Evolutionary conservation across 2,329 filamentous ascomycete genomes (phyloP).

Genomic region (Penicillium sp.): DNA sequence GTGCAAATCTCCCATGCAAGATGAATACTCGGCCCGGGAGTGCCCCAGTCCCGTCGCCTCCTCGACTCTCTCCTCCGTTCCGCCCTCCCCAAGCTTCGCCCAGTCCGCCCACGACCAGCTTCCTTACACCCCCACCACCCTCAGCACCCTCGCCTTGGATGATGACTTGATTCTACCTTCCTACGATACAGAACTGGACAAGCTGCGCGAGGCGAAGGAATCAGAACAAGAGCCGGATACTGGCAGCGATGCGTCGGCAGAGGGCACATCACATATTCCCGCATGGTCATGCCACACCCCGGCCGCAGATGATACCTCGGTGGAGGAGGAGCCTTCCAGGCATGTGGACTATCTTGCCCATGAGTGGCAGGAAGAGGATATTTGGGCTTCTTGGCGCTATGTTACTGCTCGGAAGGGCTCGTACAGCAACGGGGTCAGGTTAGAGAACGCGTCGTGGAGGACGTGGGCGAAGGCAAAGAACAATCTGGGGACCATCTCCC

Average conservation of each 20-base stretch:
- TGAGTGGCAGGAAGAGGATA: conserved; percentile 92
- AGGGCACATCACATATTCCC: conserved; percentile 42
- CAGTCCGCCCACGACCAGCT: conserved; percentile 30
- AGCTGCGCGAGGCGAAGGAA: conserved; percentile 41
- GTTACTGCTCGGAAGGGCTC: conserved; percentile 77
- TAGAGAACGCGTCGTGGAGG: conserved; percentile 97
- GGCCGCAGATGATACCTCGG: conserved; percentile 77
- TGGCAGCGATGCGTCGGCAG: conserved; percentile 24
- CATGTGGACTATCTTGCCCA: conserved; percentile 97
- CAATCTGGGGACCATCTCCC: conserved; percentile 80
- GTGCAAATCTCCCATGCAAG: conserved; percentile 31
- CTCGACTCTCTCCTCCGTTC: conserved; percentile 38
- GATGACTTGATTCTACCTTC: conserved; percentile 47
- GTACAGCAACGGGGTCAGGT: conserved; percentile 75
- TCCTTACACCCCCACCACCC: conserved; percentile 40
- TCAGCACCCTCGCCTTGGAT: conserved; percentile 42
- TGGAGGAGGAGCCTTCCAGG: conserved; percentile 73
- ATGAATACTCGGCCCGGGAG: conserved; percentile 27
- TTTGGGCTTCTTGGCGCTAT: conserved; percentile 96
- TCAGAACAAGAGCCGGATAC: conserved; percentile 8
- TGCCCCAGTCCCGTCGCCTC: conserved; percentile 31
- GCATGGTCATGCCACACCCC: conserved; percentile 62
- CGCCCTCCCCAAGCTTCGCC: conserved; percentile 40
- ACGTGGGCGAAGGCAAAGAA: conserved; percentile 95
- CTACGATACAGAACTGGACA: conserved; percentile 43